A percentile compares a stretch with the other conserved stretches of the same genome.
Evolutionary conservation across 1,284 basidiomycete genomes (phyloP).

Genomic region (Rhodofomes roseus): DNA sequence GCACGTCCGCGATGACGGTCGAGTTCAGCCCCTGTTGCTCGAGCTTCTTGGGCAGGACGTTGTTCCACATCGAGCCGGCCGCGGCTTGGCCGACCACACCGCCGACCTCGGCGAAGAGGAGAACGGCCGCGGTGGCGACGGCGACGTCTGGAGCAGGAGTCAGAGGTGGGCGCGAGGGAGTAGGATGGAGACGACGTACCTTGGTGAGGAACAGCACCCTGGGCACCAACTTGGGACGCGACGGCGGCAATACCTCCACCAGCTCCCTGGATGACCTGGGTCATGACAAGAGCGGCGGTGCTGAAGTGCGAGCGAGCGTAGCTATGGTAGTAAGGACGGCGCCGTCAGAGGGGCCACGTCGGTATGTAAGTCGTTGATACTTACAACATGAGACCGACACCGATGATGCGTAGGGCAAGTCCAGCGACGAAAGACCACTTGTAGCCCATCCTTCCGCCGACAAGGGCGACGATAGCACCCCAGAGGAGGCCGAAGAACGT

Average conservation of each 20-base stretch:
- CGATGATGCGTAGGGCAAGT: conserved; percentile 64
- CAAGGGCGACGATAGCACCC: not conserved
- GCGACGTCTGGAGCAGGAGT: conserved; percentile 56
- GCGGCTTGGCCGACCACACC: conserved; percentile 64
- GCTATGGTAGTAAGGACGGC: not conserved
- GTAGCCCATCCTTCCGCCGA: conserved; percentile 1
- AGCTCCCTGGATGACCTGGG: conserved; percentile 73
- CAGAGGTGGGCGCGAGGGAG: not conserved
- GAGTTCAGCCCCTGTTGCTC: conserved; percentile 29
- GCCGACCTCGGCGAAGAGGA: conserved; percentile 79
- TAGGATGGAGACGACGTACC: not conserved
- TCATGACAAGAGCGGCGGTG: conserved; percentile 56
- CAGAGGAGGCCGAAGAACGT: conserved; percentile 4
- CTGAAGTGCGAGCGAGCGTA: conserved; percentile 2
- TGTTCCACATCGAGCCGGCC: conserved; percentile 60
- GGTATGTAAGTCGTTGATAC: not conserved
- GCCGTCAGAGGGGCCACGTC: not conserved
- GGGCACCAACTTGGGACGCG: conserved; percentile 70
- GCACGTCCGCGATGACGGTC: conserved; percentile 1
- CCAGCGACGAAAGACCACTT: conserved; percentile 48
- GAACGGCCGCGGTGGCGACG: conserved; percentile 76
- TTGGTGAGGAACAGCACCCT: conserved; percentile 69
- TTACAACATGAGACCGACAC: conserved; percentile 71
- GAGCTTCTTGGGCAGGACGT: conserved; percentile 57
- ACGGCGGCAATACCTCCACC: conserved; percentile 78